phyloP scores from a whole-genome alignment of 2,329 filamentous ascomycete species.

The Curvularia hawaiiensis region DNA sequence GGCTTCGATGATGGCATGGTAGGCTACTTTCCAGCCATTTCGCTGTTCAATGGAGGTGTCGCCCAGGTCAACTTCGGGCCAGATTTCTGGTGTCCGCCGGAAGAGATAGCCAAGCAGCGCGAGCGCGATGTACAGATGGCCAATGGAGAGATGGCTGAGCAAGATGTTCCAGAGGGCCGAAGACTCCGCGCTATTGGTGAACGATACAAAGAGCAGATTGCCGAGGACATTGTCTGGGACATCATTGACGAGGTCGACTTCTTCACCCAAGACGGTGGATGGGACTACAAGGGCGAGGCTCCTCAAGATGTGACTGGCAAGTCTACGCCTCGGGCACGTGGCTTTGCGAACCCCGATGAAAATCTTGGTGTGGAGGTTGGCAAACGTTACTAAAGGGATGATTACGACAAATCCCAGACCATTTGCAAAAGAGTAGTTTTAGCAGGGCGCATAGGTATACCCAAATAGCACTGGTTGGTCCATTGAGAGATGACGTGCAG shows the following conservation, averaged over 20 bases:
- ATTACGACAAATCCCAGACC: too few relatives aligned
- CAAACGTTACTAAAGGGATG: conserved; percentile 33
- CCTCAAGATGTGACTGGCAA: conserved; percentile 40
- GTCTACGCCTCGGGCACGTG: conserved; percentile 45
- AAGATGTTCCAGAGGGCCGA: conserved; percentile 34
- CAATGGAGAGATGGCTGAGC: conserved; percentile 22
- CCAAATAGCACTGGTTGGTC: conserved; percentile 6
- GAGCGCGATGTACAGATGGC: conserved; percentile 40
- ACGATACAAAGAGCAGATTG: conserved; percentile 90
- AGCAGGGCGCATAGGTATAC: conserved; percentile 19
- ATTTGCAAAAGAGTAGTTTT: conserved; percentile 5
- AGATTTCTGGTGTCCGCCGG: conserved; percentile 87
- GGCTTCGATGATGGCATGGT: conserved; percentile 93
- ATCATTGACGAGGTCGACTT: conserved; percentile 94
- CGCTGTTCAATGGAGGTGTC: conserved; percentile 87
- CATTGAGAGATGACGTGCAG: not conserved
- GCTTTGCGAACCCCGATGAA: conserved; percentile 46
- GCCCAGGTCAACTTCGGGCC: conserved; percentile 95
- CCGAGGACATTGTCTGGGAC: conserved; percentile 91
- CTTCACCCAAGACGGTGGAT: conserved; percentile 71
- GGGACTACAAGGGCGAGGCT: conserved; percentile 47
- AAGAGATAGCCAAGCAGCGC: conserved; percentile 56
- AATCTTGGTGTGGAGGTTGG: conserved; percentile 46
- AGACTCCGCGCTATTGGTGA: conserved; percentile 69
- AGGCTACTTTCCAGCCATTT: conserved; percentile 93